phyloP scores from a whole-genome alignment of 257 asterid genomes.

The Asclepias syriaca region DNA sequence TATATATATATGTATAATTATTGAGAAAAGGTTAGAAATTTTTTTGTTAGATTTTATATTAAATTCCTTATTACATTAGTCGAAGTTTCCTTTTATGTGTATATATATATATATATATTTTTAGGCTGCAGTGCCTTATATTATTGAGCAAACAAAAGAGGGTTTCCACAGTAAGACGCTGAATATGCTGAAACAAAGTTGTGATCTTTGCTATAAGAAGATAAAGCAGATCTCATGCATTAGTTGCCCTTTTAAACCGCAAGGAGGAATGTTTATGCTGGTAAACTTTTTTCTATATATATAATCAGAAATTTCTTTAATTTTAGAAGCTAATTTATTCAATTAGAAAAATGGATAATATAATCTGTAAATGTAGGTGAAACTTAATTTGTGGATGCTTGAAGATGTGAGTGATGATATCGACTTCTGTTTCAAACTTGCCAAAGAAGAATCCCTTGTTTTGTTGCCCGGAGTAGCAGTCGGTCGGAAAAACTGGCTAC shows the following conservation, averaged over 20 bases:
- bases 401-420: slow-evolving; percentile 61
- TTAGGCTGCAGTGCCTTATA: slow-evolving; percentile 72
- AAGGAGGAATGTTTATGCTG: slow-evolving; percentile 79
- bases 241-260: slow-evolving; percentile 56
- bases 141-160: slow-evolving; percentile 54
- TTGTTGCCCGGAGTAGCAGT: slow-evolving; percentile 84
- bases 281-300: slow-evolving; percentile 16
- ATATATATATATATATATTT: no score
- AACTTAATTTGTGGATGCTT: slow-evolving; percentile 41
- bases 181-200: slow-evolving; percentile 42
- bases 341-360: no score
- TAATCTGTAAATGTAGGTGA: slow-evolving; percentile 33
- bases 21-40: no score
- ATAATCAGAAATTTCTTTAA: neutral
- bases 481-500: slow-evolving; percentile 66
- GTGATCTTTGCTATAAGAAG: slow-evolving; percentile 43
- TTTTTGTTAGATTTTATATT: no score
- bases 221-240: slow-evolving; percentile 52
- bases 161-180: slow-evolving; percentile 49
- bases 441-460: slow-evolving; percentile 67
- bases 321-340: neutral
- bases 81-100: no score
- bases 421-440: slow-evolving; percentile 77
- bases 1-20: neutral
- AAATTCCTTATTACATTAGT: neutral